Evolutionary conservation across 1,139 yeast species (phyloP), one percentile per base, ranked within the genome.

Genomic region (Suzukiozyma palmioleophila): DNA sequence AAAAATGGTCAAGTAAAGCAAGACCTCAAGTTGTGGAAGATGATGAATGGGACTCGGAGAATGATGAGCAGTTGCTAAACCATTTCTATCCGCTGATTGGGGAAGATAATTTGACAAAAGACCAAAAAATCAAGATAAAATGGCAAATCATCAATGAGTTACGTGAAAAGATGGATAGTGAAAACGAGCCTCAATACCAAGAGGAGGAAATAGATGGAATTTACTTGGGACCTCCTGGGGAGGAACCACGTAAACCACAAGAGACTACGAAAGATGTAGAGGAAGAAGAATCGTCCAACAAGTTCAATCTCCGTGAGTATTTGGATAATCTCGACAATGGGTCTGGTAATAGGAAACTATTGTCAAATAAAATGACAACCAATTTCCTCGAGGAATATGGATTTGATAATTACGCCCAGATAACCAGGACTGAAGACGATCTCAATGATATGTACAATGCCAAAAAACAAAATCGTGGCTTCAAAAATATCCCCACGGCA

Each of bases 21-120:
- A 48, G 47, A 31, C 41, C 40, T 10, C 9, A 14, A 18, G 30
- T 14, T 7, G 13, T 10, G 10, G 13, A n/a, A n/a, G 71, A 64
- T 43, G 60, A 59, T 39, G 73, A 67, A 36, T 70, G 73, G 73
- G 73, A 69, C 44, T 62, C 71, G 1, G 75, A 69, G 9, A 57
- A 63, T 10, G 77, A 70, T 44, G 74, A 70, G 28, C 72, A 63
- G 16, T 54, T 71, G 28, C 55, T 71, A 33, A 62, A 62, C 43
- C 69, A 67, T 39, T 68, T 67, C 47, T 70, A 67, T 45, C 77
- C 77, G 0, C 59, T 60, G 38, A 49, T 70, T n/a, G 63, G 68
- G 1, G 66, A 63, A 14, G 40, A 45, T 1, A 63, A 60, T 29
- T 52, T 68, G 36, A 53, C 66, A 1, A 46, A 46, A 28, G 74